Base-by-base conservation (phyloP, 2,329 filamentous ascomycete species). In the Alternaria panax region DNA sequence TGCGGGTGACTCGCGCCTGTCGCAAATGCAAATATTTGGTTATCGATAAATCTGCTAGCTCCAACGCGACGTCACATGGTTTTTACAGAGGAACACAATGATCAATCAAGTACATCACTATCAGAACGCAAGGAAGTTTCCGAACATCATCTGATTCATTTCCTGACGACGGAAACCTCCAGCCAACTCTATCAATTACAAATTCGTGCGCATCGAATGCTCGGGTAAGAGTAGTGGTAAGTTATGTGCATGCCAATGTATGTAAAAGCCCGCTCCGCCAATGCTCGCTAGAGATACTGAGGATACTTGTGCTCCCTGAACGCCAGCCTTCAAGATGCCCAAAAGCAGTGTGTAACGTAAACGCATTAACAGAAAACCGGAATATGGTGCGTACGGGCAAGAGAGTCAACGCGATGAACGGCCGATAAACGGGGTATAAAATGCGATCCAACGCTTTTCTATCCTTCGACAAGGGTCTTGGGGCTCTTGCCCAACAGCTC, bases 401-500 rank as follows among this genome's bases (percentile, higher is more conserved):
- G 43, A 45, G 51, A 40, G 46, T 32, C 48, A 56, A 63, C 59
- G 52, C 40, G 57, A 69, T 68, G 59, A 63, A 53, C 42, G 45
- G 60, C 63, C 63, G 57, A 67, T 63, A 56, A 63, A 57, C 59
- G 64, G 69, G 70, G 67, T 72, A 68, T 71, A 69, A 61, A 47
- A 28, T 52, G 62, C 57, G 24, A 45, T 53, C 54, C 57, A 50
- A 48, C 30, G 28, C 16, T 62, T 78, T 67, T 61, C 77, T 69
- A 95, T 40, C 91, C 91, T 78, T 96, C 92, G 65, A 95, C 92
- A 66, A 96, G 89, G 47, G 89, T 84, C 80, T 94, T 94, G 30
- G 90, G 88, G 71, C 85, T 88, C 77, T 92, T 90, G 51, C 91
- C 92, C 32, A 97, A 82, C 4, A 97, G 85, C 79, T 97, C 94